Conservation (phyloP, 225 moss, liverwort and hornwort genomes). For the Sphagnum contortum region DNA sequence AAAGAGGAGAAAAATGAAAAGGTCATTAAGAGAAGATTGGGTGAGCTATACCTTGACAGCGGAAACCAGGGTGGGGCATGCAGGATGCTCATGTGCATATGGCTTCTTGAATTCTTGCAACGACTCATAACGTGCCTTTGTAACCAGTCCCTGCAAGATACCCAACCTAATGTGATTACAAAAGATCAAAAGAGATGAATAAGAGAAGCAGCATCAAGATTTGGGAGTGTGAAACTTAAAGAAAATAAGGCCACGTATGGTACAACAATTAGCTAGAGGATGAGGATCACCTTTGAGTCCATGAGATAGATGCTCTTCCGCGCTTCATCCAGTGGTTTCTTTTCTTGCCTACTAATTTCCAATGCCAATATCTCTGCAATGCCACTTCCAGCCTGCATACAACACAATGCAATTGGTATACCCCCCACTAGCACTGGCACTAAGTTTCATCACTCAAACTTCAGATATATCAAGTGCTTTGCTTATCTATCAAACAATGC, state of each 20-base stretch:
- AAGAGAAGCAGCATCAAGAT: too few relatives aligned
- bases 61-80: conserved; percentile 41
- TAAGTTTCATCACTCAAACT: too few relatives aligned
- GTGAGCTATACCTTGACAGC: conserved; percentile 52
- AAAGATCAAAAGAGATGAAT: neutral
- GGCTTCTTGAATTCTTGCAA: conserved; percentile 68
- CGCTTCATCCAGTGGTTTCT: conserved; percentile 40
- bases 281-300: conserved; percentile 58
- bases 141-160: conserved; percentile 57
- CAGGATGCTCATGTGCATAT: conserved; percentile 55
- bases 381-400: too few relatives aligned
- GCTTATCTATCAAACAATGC: too few relatives aligned
- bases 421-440: too few relatives aligned
- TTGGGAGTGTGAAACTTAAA: neutral
- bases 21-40: neutral
- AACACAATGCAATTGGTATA: too few relatives aligned
- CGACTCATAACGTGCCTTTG: conserved; percentile 60
- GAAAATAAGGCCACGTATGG: too few relatives aligned
- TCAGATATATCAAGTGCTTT: too few relatives aligned
- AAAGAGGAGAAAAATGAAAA: neutral
- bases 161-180: neutral
- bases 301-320: conserved; percentile 67
- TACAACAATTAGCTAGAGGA: too few relatives aligned
- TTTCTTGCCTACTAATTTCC: too few relatives aligned
- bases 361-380: too few relatives aligned